Percentiles rank a stretch among this genome's conserved stretches.
These are phyloP conservation scores for Salix koriyanagi DNA, from an alignment of 345 rosid genomes.

Conservation along the genomic window DNA sequence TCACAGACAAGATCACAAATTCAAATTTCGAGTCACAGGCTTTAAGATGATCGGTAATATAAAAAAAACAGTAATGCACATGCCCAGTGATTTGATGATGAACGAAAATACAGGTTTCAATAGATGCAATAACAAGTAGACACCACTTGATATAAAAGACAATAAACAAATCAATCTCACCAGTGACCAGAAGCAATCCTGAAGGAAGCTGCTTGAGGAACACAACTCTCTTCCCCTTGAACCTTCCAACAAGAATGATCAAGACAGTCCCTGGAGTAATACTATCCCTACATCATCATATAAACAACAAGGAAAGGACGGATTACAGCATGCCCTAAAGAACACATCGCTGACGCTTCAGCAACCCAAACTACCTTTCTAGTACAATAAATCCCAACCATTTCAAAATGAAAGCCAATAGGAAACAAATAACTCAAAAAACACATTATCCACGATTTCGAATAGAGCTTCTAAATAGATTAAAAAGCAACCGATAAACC, in stretches of 20 bases:
- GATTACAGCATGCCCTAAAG: background rate
- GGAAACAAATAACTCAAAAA: background rate
- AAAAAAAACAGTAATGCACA: background rate
- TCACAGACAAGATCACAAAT: background rate
- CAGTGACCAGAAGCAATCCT: constrained; percentile 78
- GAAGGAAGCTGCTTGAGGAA: constrained; percentile 69
- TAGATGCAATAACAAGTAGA: background rate
- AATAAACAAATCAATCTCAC: constrained; percentile 27
- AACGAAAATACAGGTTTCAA: too few species aligned
- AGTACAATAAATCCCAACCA: background rate
- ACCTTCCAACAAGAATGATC: constrained; percentile 68
- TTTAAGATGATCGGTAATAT: background rate
- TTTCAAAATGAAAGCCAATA: background rate
- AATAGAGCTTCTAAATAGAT: background rate
- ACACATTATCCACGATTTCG: background rate
- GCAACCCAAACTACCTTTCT: background rate
- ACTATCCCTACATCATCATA: constrained; percentile 41
- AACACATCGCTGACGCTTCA: background rate
- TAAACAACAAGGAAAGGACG: background rate
- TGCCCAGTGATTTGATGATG: background rate
- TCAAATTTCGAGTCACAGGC: background rate
- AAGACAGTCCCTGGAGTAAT: constrained; percentile 63
- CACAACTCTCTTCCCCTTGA: constrained; percentile 81
- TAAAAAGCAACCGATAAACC: background rate
- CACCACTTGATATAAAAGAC: background rate